Percentiles rank a stretch among this genome's conserved stretches.
These are phyloP conservation scores for Blastomyces silverae DNA, from an alignment of 2,329 filamentous ascomycete species.

Conservation along the genomic window DNA sequence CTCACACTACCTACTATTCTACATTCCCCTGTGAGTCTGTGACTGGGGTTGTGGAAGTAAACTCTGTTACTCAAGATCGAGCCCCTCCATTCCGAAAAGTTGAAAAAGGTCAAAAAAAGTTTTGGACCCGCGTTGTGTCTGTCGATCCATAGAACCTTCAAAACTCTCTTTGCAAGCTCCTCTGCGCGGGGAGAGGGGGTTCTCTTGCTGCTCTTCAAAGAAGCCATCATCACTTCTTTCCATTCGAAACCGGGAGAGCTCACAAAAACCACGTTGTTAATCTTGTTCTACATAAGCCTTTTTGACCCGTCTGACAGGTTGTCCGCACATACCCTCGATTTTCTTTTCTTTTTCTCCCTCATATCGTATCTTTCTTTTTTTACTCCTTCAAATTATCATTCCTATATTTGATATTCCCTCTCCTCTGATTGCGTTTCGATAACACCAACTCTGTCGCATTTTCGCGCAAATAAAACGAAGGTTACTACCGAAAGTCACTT, in stretches of 20 bases:
- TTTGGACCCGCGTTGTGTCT: conserved; percentile 10
- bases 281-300: conserved; percentile 10
- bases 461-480: conserved; percentile 15
- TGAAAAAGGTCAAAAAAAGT: conserved; percentile 6
- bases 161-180: conserved; percentile 9
- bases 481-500: conserved; percentile 18
- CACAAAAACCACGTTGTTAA: conserved; percentile 10
- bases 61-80: conserved; percentile 11
- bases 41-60: conserved; percentile 9
- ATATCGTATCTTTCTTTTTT: conserved; percentile 12
- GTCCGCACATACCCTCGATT: conserved; percentile 3
- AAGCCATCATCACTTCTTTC: conserved; percentile 11
- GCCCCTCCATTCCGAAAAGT: conserved; percentile 9
- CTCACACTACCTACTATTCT: neutral
- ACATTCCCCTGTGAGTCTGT: no score
- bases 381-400: conserved; percentile 13
- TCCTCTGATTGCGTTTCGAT: conserved; percentile 12
- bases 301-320: conserved; percentile 7
- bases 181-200: conserved; percentile 3
- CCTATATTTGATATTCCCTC: conserved; percentile 16
- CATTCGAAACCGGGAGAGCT: conserved; percentile 5
- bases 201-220: conserved; percentile 3
- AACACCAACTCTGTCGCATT: conserved; percentile 17
- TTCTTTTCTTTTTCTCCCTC: conserved; percentile 15
- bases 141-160: conserved; percentile 12